Evolutionary conservation across 257 asterid species (phyloP).

Genomic region (Ilex asprella): DNA sequence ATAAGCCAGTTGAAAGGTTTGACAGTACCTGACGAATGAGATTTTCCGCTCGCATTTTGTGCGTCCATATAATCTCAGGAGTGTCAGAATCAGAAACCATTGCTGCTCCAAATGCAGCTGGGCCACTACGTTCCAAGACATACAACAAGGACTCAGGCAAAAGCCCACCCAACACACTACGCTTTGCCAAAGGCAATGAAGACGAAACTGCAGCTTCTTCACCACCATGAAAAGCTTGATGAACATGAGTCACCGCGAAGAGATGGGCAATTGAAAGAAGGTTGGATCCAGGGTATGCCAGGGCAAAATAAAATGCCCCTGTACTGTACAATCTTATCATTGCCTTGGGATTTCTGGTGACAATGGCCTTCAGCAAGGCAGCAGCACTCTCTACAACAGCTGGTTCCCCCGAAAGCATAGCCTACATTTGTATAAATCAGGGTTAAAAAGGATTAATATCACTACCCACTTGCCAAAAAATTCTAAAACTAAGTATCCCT

Average conservation of each 20-base stretch:
- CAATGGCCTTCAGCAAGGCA: constrained; percentile 85
- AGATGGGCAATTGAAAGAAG: constrained; percentile 88
- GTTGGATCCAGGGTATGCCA: constrained; percentile 98
- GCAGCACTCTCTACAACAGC: constrained; percentile 88
- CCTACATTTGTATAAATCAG: constrained; percentile 33
- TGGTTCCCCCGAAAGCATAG: constrained; percentile 96
- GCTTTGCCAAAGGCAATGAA: constrained; percentile 92
- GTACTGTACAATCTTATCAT: constrained; percentile 93
- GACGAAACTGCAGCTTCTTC: constrained; percentile 98
- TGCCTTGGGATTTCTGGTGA: constrained; percentile 96
- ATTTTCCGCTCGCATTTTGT: constrained; percentile 97
- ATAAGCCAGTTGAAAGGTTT: constrained; percentile 10
- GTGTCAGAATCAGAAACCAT: constrained; percentile 99
- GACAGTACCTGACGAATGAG: constrained; percentile 74
- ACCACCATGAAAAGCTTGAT: constrained; percentile 99
- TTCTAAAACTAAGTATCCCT: too few relatives aligned
- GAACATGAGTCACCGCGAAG: constrained; percentile 84
- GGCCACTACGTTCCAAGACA: constrained; percentile 95
- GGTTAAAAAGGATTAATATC: not conserved
- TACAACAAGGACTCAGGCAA: constrained; percentile 96
- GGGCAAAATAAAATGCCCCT: constrained; percentile 92
- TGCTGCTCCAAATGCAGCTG: constrained; percentile 93
- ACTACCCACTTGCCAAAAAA: too few relatives aligned
- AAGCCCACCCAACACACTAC: constrained; percentile 97
- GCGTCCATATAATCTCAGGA: constrained; percentile 99